phyloP scores from a whole-genome alignment of 2,329 filamentous ascomycete genomes.

The Clathrospora elynae region DNA sequence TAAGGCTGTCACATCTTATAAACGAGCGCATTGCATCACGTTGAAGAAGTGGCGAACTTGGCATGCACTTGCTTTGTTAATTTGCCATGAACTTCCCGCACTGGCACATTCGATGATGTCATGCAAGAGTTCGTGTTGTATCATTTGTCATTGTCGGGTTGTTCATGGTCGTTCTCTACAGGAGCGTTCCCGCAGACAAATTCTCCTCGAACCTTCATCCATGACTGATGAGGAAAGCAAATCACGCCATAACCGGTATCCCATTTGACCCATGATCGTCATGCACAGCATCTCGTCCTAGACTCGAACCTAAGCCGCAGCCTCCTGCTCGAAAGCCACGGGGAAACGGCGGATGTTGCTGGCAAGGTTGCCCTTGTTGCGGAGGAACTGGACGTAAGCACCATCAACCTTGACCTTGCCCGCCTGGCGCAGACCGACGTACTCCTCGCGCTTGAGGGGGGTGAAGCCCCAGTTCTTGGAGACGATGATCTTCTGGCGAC shows the following conservation, averaged over 20 bases:
- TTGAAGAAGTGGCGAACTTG: no score
- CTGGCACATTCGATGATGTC: slow-evolving; percentile 1
- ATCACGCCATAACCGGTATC: slow-evolving; percentile 47
- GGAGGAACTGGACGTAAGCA: slow-evolving; percentile 99
- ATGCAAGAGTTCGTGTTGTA: slow-evolving; percentile 22
- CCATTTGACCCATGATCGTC: slow-evolving; percentile 43
- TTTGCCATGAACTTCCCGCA: no score
- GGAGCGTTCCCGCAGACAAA: slow-evolving; percentile 29
- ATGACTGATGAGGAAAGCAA: slow-evolving; percentile 44
- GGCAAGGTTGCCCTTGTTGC: slow-evolving; percentile 85
- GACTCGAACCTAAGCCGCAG: slow-evolving; percentile 40
- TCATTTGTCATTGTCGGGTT: slow-evolving; percentile 44
- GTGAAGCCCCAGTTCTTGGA: slow-evolving; percentile 99
- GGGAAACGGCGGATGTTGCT: slow-evolving; percentile 95
- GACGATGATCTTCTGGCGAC: slow-evolving; percentile 99
- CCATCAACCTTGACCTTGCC: slow-evolving; percentile 95
- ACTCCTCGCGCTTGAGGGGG: slow-evolving; percentile 95
- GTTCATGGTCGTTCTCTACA: slow-evolving; percentile 39
- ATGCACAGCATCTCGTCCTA: slow-evolving; percentile 28
- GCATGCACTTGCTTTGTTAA: no score
- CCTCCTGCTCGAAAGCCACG: slow-evolving; percentile 77
- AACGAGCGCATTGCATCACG: no score
- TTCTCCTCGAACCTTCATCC: slow-evolving; percentile 38
- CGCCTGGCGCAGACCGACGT: slow-evolving; percentile 90
- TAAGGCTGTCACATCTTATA: no score